Evolutionary conservation across 495 filamentous ascomycete species (phyloP).

Genomic region (Penicillium cataractarum): DNA sequence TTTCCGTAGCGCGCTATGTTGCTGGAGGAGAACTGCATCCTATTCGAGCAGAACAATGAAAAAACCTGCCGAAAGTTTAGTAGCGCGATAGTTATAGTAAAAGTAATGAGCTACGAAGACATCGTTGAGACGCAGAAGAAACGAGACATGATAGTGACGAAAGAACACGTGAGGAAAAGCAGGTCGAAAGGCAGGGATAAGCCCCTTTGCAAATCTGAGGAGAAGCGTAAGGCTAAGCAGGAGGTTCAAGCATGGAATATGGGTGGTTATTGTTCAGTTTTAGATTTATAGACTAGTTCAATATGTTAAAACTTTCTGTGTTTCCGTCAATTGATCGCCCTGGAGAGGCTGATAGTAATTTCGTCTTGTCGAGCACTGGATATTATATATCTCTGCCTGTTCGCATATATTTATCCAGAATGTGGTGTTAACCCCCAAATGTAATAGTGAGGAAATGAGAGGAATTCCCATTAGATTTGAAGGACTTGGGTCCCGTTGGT

Average conservation of each 20-base stretch:
- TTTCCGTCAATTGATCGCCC: too few relatives aligned
- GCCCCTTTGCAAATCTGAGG: constrained; percentile 16
- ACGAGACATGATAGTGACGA: constrained; percentile 22
- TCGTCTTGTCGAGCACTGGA: too few relatives aligned
- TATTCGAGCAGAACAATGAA: constrained; percentile 36
- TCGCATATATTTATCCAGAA: too few relatives aligned
- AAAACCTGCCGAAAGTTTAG: constrained; percentile 33
- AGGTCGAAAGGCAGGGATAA: constrained; percentile 14
- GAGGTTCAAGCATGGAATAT: constrained; percentile 24
- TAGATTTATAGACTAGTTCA: constrained; percentile 18
- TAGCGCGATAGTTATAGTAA: constrained; percentile 32
- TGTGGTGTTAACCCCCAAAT: too few relatives aligned
- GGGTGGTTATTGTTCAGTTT: constrained; percentile 19
- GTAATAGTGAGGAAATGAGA: neutral
- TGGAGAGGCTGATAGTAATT: too few relatives aligned
- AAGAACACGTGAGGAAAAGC: constrained; percentile 24
- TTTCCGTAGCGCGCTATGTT: constrained; percentile 36
- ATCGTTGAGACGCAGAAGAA: constrained; percentile 37
- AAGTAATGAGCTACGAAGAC: constrained; percentile 43
- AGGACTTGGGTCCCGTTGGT: too few relatives aligned
- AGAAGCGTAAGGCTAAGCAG: constrained; percentile 21
- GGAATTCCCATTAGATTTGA: neutral
- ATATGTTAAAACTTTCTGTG: constrained; percentile 6
- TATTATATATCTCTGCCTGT: too few relatives aligned
- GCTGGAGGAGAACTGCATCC: constrained; percentile 29